phyloP scores from a whole-genome alignment of 2,329 filamentous ascomycete species.

The Talaromyces sp. region DNA sequence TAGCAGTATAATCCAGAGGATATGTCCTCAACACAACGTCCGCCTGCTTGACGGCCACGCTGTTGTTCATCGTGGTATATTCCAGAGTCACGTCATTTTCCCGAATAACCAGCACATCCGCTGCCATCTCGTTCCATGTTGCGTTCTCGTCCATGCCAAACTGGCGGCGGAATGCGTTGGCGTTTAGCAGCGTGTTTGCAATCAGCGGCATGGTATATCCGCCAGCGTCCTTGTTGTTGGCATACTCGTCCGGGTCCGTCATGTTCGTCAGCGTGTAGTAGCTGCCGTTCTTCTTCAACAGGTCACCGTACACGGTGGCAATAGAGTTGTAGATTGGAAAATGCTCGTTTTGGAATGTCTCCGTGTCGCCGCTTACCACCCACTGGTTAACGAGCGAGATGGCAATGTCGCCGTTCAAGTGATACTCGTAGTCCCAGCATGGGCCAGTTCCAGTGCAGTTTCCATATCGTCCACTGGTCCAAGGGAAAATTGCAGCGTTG shows the following conservation, averaged over 20 bases:
- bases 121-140: slow-evolving; percentile 53
- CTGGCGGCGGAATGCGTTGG: slow-evolving; percentile 52
- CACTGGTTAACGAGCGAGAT: slow-evolving; percentile 58
- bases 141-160: slow-evolving; percentile 52
- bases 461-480: slow-evolving; percentile 62
- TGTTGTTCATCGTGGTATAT: slow-evolving; percentile 62
- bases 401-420: slow-evolving; percentile 65
- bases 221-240: slow-evolving; percentile 62
- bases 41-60: slow-evolving; percentile 63
- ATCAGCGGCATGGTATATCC: slow-evolving; percentile 64
- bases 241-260: slow-evolving; percentile 69
- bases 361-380: slow-evolving; percentile 54
- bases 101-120: slow-evolving; percentile 52
- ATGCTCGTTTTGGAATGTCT: slow-evolving; percentile 50
- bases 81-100: slow-evolving; percentile 60
- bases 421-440: slow-evolving; percentile 69
- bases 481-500: slow-evolving; percentile 59
- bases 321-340: slow-evolving; percentile 61
- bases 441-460: slow-evolving; percentile 62
- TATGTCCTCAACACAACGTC: slow-evolving; percentile 64
- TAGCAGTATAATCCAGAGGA: slow-evolving; percentile 56
- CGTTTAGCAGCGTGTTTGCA: slow-evolving; percentile 49
- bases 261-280: slow-evolving; percentile 55
- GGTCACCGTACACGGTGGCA: slow-evolving; percentile 56
- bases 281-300: slow-evolving; percentile 56